Percentiles rank a stretch among this genome's conserved stretches.
These are phyloP conservation scores for Boeremia exigua DNA, from an alignment of 2,329 filamentous ascomycete species.

Conservation along the genomic window DNA sequence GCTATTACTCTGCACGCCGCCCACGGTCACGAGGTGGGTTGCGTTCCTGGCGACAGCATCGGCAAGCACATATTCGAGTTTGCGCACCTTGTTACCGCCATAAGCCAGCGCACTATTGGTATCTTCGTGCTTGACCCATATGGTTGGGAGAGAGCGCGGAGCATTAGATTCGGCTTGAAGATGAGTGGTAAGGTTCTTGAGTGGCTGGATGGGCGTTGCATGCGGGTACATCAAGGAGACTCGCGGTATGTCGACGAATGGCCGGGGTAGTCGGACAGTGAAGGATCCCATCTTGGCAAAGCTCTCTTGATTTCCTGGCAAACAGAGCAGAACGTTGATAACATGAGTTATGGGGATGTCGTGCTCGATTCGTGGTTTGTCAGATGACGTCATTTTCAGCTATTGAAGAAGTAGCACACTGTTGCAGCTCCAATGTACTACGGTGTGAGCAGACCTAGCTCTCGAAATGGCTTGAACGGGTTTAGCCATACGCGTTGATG, in stretches of 20 bases:
- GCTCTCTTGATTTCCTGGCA: not conserved
- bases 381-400: constrained; percentile 15
- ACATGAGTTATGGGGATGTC: not conserved
- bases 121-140: constrained; percentile 18
- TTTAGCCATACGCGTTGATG: constrained; percentile 16
- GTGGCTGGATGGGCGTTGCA: constrained; percentile 5
- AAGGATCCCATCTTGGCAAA: not conserved
- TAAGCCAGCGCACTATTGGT: constrained; percentile 15
- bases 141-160: not conserved
- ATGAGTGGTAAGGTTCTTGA: constrained; percentile 6
- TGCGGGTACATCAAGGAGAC: constrained; percentile 6
- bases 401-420: not conserved
- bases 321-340: not conserved
- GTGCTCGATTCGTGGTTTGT: not conserved
- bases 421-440: not conserved
- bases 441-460: constrained; percentile 10
- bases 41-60: constrained; percentile 12
- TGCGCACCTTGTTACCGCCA: constrained; percentile 16
- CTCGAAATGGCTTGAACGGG: constrained; percentile 14
- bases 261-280: constrained; percentile 1
- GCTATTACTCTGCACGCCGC: constrained; percentile 13
- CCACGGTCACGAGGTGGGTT: constrained; percentile 13
- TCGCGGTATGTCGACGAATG: constrained; percentile 8
- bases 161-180: not conserved
- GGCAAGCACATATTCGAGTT: constrained; percentile 13